Base-by-base conservation (phyloP, 176 grass and related monocot genomes). In the Carex parvula region DNA sequence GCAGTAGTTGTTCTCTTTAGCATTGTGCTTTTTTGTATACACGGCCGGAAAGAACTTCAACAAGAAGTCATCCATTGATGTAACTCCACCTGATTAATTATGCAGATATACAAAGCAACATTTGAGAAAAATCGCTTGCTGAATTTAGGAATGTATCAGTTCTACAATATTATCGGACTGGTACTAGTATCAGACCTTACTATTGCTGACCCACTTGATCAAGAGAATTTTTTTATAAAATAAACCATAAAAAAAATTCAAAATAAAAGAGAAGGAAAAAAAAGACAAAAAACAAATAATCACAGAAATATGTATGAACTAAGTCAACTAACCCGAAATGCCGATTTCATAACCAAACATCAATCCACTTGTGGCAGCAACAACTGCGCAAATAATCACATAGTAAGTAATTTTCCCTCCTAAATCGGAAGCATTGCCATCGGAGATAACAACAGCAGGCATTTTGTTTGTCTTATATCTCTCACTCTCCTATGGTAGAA, bases 311-410 rank as follows among this genome's bases (percentile, higher is more conserved):
- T 11, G 41, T 62, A 20, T 5, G 15, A 63, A 64, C 78, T 39
- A 39, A 39, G 37, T 39, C 37, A 39, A 39, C 37, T 44, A 79
- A 93, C 89, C 89, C 11, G 92, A 94, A n/a, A 94, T 90, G 73
- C 90, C 90, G 62, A 94, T 83, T 61, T 94, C 90, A 52, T 94
- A 94, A 57, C 92, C 92, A 85, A 94, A 94, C 88, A 94, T 92
- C 62, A 94, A 66, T 0, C 92, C 92, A 15, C 92, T 80, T 11
- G 86, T 88, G 64, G 92, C 90, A 0, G 90, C 90, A 75, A 94
- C 42, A 63, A 90, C 65, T 22, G 84, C 91, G 24, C 86, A 93
- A 11, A 93, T 37, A 81, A 87, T 81, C 14, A 93, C 88, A 53
- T 93, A 90, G 54, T 76, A 86, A 0, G 91, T 93, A 24, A 93